Base-by-base conservation (phyloP, 2,329 filamentous ascomycete genomes). In the Anisogramma anomala region DNA sequence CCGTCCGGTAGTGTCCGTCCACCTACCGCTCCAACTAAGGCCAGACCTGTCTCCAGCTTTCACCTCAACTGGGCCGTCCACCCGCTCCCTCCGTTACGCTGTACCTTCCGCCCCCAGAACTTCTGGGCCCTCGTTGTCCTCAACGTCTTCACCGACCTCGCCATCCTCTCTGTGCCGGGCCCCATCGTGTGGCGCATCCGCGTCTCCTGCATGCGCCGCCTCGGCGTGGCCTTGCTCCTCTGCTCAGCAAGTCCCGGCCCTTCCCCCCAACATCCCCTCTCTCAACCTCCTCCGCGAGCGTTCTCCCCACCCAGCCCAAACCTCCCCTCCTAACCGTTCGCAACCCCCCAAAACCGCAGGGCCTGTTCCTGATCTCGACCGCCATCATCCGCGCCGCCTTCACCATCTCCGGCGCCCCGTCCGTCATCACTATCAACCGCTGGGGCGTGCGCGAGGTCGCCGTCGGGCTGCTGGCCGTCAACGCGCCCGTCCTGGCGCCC, bases 281-380 rank as follows among this genome's bases (percentile, higher is more conserved):
- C n/a, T n/a, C n/a, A n/a, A n/a, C n/a, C n/a, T n/a, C n/a, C n/a
- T n/a, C n/a, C n/a, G n/a, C n/a, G n/a, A n/a, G n/a, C n/a, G n/a
- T n/a, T n/a, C n/a, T n/a, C n/a, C n/a, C n/a, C n/a, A n/a, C n/a
- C n/a, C n/a, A n/a, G n/a, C n/a, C n/a, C n/a, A n/a, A n/a, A n/a
- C n/a, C n/a, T n/a, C n/a, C n/a, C n/a, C n/a, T n/a, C n/a, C n/a
- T n/a, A n/a, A n/a, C n/a, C n/a, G n/a, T n/a, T n/a, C n/a, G n/a
- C n/a, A n/a, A n/a, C n/a, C n/a, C n/a, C n/a, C n/a, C n/a, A n/a
- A n/a, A n/a, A n/a, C n/a, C n/a, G n/a, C n/a, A n/a, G 1, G 53
- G 51, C 7, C 14, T 55, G 3, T 56, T 56, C 36, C 40, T 56
- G 25, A 55, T 56, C 14, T 50, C 49, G 3, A 53, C 53, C 1